Base-by-base conservation (phyloP, 768 basidiomycete genomes). In the Phlegmacium glaucopus region DNA sequence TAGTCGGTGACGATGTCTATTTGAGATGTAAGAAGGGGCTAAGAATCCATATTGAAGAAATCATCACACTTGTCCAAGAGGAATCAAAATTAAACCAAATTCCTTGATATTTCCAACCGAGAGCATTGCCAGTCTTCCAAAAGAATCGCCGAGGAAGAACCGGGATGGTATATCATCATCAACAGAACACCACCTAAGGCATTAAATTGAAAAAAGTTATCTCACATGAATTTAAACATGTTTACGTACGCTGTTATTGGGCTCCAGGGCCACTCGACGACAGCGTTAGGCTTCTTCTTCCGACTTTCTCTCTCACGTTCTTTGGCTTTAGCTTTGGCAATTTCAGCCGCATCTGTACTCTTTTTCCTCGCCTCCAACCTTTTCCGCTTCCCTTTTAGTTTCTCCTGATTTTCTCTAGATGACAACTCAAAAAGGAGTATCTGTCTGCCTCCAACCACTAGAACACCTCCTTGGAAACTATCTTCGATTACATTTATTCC, bases 191-290 rank as follows among this genome's bases (percentile, higher is more conserved):
- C 77, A 79, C 17, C 85, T 85, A 53, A 16, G 37, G 30, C 35
- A 18, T 3, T 26, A 30, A 38, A 26, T 25, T 48, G 35, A 22
- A 45, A 42, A 49, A 6, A 36, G 12, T 25, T 34, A 15, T 10
- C 28, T 26, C 11, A 46, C 36, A 39, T n/a, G 29, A 2, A 30
- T 45, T 12, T 42, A 11, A 44, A 29, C 18, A 37, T 16, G 9
- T 17, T 26, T 4, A 67, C 82, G 55, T 60, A 91, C 89, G 84
- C 80, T 51, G 79, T 72, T 34, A 91, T 71, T 50, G 82, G 79
- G 48, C 75, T 78, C 82, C 86, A 90, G 7, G 87, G 87, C 90
- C 89, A 90, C 11, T 80, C 76, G 12, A 89, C 72, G 29, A 61
- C 59, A 0, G 78, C 79, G 30, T 68, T 74, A 0, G 82, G 66